Evolutionary conservation across 2,329 filamentous ascomycete genomes (phyloP).

Genomic region (Xylariales sp.): DNA sequence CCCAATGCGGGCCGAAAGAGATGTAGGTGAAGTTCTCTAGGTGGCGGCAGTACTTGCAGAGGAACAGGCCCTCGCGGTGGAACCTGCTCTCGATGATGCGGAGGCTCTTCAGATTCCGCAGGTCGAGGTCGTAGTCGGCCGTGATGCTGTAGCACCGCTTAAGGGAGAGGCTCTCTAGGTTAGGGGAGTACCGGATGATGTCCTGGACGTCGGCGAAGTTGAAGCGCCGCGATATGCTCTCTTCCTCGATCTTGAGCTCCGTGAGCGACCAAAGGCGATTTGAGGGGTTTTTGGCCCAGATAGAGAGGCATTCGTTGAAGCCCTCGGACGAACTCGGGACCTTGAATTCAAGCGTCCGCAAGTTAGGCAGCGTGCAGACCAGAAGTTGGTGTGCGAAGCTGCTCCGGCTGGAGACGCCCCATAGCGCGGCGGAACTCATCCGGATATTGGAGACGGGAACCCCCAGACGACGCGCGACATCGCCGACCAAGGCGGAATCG

Average conservation of each 20-base stretch:
- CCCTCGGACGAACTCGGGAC: conserved; percentile 37
- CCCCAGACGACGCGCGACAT: conserved; percentile 37
- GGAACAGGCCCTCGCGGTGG: conserved; percentile 38
- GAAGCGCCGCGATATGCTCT: conserved; percentile 38
- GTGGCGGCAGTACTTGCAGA: conserved; percentile 38
- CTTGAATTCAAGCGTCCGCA: conserved; percentile 35
- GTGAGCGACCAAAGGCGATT: conserved; percentile 39
- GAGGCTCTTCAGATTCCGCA: conserved; percentile 33
- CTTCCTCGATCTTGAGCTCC: conserved; percentile 37
- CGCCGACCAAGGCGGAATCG: conserved; percentile 38
- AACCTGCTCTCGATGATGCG: conserved; percentile 40
- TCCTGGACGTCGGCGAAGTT: conserved; percentile 40
- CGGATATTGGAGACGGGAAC: conserved; percentile 39
- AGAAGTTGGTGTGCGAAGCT: conserved; percentile 39
- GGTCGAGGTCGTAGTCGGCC: conserved; percentile 38
- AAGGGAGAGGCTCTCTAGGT: conserved; percentile 37
- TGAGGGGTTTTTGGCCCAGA: conserved; percentile 37
- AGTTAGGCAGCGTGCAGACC: conserved; percentile 38
- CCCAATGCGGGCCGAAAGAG: conserved; percentile 39
- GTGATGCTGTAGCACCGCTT: conserved; percentile 39
- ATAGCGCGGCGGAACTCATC: conserved; percentile 38
- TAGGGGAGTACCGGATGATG: conserved; percentile 38
- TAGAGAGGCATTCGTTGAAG: conserved; percentile 40
- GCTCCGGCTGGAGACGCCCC: conserved; percentile 37
- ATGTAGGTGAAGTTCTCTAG: conserved; percentile 41